Conservation (phyloP, 2,329 filamentous ascomycete species). For the Colletotrichum tofieldiae region DNA sequence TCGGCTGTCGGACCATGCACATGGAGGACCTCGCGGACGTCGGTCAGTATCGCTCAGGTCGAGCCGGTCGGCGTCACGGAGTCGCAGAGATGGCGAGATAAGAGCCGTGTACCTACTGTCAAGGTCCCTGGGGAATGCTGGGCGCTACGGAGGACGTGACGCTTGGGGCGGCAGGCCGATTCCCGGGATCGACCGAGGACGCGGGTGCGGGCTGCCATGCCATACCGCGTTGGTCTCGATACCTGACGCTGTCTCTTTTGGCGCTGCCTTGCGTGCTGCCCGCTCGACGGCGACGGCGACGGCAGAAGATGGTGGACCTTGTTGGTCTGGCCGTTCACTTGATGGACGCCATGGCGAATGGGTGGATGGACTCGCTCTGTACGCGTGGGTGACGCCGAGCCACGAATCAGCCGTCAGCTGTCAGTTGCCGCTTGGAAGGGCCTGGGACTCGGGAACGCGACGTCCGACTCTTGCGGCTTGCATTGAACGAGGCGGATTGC, state of each 20-base stretch:
- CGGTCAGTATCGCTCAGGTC: background rate
- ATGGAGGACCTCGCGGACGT: background rate
- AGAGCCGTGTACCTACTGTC: background rate
- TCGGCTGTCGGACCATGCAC: background rate
- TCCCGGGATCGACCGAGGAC: slow-evolving; percentile 6
- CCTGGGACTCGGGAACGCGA: background rate
- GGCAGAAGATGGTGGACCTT: background rate
- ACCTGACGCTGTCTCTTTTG: background rate
- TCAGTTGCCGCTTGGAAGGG: slow-evolving; percentile 8
- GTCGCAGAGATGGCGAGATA: background rate
- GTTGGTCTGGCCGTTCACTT: background rate
- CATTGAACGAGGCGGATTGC: slow-evolving; percentile 15
- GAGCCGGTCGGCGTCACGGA: background rate
- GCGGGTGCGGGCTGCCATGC: background rate
- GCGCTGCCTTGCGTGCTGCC: background rate
- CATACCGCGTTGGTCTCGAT: background rate
- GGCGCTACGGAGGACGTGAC: background rate
- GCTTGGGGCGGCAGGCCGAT: background rate
- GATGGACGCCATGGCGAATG: background rate
- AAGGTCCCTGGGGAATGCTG: background rate
- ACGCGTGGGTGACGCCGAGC: slow-evolving; percentile 3
- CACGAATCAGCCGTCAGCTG: background rate
- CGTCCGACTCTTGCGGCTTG: background rate
- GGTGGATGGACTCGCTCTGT: background rate
- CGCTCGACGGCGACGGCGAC: background rate